These are phyloP conservation scores for Trichopus zeylanicus DNA, from an alignment of 116 monocot species.

Conservation along the genomic window DNA sequence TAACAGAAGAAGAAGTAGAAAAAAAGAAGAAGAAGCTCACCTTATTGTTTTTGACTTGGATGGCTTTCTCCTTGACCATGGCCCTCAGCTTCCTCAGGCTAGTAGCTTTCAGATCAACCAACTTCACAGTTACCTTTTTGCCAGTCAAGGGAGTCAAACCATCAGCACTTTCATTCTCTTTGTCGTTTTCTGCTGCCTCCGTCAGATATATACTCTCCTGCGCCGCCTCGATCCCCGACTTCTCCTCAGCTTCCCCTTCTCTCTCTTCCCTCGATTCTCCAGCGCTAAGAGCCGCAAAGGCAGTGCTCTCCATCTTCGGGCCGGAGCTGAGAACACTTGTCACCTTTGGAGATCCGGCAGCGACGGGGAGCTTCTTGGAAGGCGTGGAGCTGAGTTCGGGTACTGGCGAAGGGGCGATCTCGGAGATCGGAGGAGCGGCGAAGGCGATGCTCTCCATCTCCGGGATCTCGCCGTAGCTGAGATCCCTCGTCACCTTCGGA, in stretches of 20 bases:
- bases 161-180: neutral
- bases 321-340: neutral
- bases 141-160: neutral
- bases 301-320: neutral
- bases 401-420: neutral
- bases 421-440: neutral
- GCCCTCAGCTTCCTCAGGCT: neutral
- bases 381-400: too few species aligned
- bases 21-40: neutral
- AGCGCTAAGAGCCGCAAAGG: neutral
- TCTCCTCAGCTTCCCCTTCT: neutral
- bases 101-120: neutral
- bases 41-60: too few species aligned
- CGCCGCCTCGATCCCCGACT: neutral
- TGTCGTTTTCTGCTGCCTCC: neutral
- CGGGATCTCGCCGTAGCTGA: too few species aligned
- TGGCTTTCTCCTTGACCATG: neutral
- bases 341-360: too few species aligned
- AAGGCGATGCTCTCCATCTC: neutral
- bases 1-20: too few species aligned
- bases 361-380: too few species aligned
- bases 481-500: too few species aligned
- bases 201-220: neutral
- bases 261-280: neutral
- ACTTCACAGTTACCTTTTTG: too few species aligned